Base-by-base conservation (phyloP, 371 early-diverging fungal species). In the Coemansia sp. region DNA sequence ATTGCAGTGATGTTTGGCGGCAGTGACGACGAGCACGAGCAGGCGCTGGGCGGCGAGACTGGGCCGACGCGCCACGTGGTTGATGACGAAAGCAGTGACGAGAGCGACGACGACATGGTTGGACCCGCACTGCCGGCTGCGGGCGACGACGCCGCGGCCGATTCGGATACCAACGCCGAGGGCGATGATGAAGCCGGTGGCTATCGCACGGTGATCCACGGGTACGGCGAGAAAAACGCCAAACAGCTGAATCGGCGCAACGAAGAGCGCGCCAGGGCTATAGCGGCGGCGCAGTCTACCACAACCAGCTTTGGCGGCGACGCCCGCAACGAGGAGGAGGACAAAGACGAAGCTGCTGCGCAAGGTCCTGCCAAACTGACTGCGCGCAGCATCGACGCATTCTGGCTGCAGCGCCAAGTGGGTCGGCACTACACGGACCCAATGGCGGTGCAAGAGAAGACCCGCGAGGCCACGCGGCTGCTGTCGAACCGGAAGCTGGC, bases 391-490 rank as follows among this genome's bases (percentile, higher is more conserved):
- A 84, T 98, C 64, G 97, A 97, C 77, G 94, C 97, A 4, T 95
- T 95, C 78, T 98, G 96, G 96, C 83, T 96, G n/a, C 97, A 97
- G 75, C 90, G 97, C 40, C 84, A 87, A 54, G 83, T 98, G 31
- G 82, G 90, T 32, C 75, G 84, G 24, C 85, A 88, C 59, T 94
- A 92, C 75, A 66, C 87, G 37, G 98, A 97, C 77, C 89, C 94
- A 1, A 88, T 88, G 56, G 82, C 83, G 4, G 92, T 95, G 5
- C 94, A 94, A 78, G 86, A 90, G 56, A 97, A 95, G 81, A 88
- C 97, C 0, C 79, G 81, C 1, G 79, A 81, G 18, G 92, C 94
- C 0, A 80, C 92, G 66, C 83, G 85, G 6, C 84, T 97, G 33
- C 80, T 98, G 16, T 81, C 87, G 10, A 84, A 88, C 37, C 82